Evolutionary conservation across 2,329 filamentous ascomycete genomes (phyloP).

Genomic region (Cercospora citrullina): DNA sequence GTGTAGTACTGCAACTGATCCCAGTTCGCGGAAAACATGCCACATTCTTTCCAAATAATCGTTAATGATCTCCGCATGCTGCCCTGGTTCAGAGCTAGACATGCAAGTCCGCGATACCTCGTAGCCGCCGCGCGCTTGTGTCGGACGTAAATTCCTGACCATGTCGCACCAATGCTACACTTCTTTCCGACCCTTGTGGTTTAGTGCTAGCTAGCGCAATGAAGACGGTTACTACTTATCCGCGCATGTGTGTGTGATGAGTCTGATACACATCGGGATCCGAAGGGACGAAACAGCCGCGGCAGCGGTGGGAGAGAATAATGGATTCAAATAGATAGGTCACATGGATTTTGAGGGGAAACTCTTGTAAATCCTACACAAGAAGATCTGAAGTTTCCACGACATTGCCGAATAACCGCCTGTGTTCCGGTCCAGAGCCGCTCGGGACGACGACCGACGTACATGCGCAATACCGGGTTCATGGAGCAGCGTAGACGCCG

Average conservation of each 20-base stretch:
- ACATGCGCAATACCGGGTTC: background rate
- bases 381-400: background rate
- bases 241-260: background rate
- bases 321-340: background rate
- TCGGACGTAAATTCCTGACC: background rate
- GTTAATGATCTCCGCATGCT: background rate
- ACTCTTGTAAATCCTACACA: background rate
- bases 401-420: background rate
- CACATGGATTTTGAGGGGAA: background rate
- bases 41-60: background rate
- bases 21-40: background rate
- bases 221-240: background rate
- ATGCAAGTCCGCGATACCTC: background rate
- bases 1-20: background rate
- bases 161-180: background rate
- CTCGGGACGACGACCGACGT: background rate
- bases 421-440: background rate
- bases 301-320: background rate
- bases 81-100: background rate
- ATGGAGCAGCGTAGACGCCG: background rate
- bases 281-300: background rate
- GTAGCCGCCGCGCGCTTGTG: background rate
- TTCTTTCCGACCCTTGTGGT: background rate
- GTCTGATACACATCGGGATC: background rate
- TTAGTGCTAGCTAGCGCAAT: background rate